Conservation (phyloP, 2,329 filamentous ascomycete genomes). For the Intubia oerlemansii region DNA sequence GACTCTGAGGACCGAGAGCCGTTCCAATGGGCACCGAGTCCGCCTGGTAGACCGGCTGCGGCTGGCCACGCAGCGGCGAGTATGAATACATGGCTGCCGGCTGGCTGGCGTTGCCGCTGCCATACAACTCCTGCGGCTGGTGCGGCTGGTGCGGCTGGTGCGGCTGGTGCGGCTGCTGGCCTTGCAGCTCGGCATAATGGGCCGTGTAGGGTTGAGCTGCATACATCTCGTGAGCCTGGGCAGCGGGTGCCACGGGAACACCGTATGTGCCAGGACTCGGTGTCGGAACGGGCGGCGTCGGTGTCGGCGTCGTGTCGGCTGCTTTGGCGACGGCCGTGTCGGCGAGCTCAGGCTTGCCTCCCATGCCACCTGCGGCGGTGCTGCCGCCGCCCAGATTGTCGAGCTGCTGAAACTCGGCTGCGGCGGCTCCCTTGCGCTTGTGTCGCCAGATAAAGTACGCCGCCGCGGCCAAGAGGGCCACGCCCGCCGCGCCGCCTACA, state of each 20-base stretch:
- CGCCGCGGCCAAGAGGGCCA: slow-evolving; percentile 13
- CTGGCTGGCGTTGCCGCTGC: slow-evolving; percentile 7
- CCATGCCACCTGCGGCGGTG: slow-evolving; percentile 5
- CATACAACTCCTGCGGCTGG: slow-evolving; percentile 10
- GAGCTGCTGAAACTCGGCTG: slow-evolving; percentile 5
- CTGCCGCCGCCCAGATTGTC: slow-evolving; percentile 2
- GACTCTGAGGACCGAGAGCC: too few relatives aligned
- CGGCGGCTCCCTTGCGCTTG: slow-evolving; percentile 10
- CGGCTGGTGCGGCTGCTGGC: too few relatives aligned
- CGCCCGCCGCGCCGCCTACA: slow-evolving; percentile 13
- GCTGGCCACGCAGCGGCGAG: slow-evolving; percentile 3
- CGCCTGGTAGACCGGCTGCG: slow-evolving; percentile 6
- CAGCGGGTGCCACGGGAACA: slow-evolving; percentile 7
- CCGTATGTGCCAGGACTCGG: slow-evolving; percentile 11
- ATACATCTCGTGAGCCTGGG: slow-evolving; percentile 6
- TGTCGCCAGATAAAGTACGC: slow-evolving; percentile 16
- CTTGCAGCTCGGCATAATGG: slow-evolving; percentile 10
- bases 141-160: too few relatives aligned
- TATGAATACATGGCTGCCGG: slow-evolving; percentile 1
- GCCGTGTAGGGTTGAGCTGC: slow-evolving; percentile 1
- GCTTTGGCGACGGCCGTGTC: slow-evolving; percentile 6
- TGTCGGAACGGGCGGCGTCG: slow-evolving; percentile 8
- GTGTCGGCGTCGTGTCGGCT: too few relatives aligned
- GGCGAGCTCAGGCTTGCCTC: slow-evolving; percentile 13
- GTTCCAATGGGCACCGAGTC: slow-evolving; percentile 6